Base-by-base conservation (phyloP, 1,284 basidiomycete genomes). In the Neonothopanus nambi region DNA sequence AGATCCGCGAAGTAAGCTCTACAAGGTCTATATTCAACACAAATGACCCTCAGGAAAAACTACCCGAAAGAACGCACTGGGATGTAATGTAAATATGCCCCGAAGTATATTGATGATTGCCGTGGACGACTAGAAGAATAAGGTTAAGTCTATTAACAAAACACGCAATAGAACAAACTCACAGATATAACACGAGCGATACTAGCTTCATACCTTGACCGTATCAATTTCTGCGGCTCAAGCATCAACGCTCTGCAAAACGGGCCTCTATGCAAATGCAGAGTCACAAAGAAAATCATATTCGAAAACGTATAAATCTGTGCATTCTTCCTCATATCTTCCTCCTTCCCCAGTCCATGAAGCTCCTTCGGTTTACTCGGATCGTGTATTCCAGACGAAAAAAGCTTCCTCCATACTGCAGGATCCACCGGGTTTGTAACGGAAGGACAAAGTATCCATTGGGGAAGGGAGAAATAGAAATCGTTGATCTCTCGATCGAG, bases 161-260 rank as follows among this genome's bases (percentile, higher is more conserved):
- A 44, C 13, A 2, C 23, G 13, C 18, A 33, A 41, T 13, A 35
- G 18, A 28, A 30, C 21, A 17, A 23, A 54, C 52, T 28, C 43
- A 64, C 63, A 21, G 46, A 39, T 17, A 48, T 55, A 15, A 64
- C 55, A 45, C 55, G 59, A 3, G 35, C 44, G 11, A 64, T 48
- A 43, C 63, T 64, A 21, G 51, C 37, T 4, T 59, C 54, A 54
- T 63, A 64, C 9, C 43, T 50, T 12, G 60, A 61, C 9, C 48
- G 49, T 5, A 52, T 37, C 13, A 63, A n/a, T 17, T 60, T 55
- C 35, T 59, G 55, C 24, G 57, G 48, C 9, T 55, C 60, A 41
- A 61, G 12, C 57, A 61, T 59, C 37, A 64, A 36, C 18, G 61
- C 63, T 40, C 61, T 46, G 18, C 63, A 64, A 33, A 64, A 64